A percentile compares a stretch with the other conserved stretches of the same genome.
phyloP scores from a whole-genome alignment of 495 filamentous ascomycete genomes.

The Penicillium roqueforti region DNA sequence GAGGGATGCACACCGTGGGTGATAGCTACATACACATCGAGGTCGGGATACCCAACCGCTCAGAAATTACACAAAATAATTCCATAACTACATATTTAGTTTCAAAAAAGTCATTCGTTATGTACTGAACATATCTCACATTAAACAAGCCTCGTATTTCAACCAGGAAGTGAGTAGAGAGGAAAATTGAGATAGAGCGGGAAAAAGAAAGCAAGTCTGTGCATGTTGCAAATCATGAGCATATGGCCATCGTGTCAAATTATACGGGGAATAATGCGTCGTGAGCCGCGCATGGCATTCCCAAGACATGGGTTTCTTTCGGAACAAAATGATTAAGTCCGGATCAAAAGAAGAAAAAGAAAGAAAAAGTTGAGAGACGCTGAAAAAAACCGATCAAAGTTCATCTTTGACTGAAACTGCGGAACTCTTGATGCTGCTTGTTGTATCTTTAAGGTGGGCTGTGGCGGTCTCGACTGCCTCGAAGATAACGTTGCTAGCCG shows the following conservation, averaged over 20 bases:
- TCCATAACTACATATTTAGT: no score
- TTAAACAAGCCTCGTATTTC: conserved; percentile 1
- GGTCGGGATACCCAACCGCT: neutral
- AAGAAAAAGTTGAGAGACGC: conserved; percentile 10
- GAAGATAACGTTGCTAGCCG: conserved; percentile 29
- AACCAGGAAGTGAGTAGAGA: neutral
- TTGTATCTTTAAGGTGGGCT: conserved; percentile 46
- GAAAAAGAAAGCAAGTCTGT: conserved; percentile 19
- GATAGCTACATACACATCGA: neutral
- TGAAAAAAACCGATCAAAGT: conserved; percentile 37
- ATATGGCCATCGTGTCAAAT: conserved; percentile 33
- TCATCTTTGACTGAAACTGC: conserved; percentile 49
- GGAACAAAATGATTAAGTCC: conserved; percentile 9
- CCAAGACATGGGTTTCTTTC: conserved; percentile 8
- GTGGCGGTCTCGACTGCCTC: conserved; percentile 39
- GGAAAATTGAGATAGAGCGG: conserved; percentile 1
- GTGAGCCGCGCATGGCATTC: conserved; percentile 14
- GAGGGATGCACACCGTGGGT: neutral
- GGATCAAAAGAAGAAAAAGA: conserved; percentile 4
- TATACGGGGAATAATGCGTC: conserved; percentile 42
- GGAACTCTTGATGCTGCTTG: conserved; percentile 29
- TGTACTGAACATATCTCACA: conserved; percentile 18
- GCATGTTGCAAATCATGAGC: conserved; percentile 25
- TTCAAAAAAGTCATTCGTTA: conserved; percentile 12
- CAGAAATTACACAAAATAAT: neutral